These are phyloP conservation scores for Plenodomus tracheiphilus DNA, from an alignment of 2,329 filamentous ascomycete genomes.

Conservation along the genomic window DNA sequence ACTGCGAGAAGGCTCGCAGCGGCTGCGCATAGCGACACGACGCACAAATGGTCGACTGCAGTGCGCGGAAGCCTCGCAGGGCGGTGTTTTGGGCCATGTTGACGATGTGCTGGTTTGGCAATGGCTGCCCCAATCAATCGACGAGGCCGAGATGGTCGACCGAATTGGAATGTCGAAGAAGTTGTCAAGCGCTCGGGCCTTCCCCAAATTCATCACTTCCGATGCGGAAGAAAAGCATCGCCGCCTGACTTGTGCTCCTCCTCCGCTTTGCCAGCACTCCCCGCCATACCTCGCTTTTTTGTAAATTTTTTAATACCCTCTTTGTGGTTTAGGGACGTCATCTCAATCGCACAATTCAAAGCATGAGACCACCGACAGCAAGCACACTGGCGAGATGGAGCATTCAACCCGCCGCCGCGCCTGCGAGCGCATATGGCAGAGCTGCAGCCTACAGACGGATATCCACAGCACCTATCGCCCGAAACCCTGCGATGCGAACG, in stretches of 20 bases:
- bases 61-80: slow-evolving; percentile 33
- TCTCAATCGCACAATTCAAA: slow-evolving; percentile 20
- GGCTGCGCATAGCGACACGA: slow-evolving; percentile 41
- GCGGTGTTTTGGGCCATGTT: slow-evolving; percentile 32
- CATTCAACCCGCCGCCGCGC: slow-evolving; percentile 41
- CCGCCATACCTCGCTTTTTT: slow-evolving; percentile 10
- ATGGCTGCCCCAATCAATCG: slow-evolving; percentile 17
- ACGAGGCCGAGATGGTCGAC: slow-evolving; percentile 4
- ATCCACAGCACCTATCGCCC: slow-evolving; percentile 33
- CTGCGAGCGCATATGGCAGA: slow-evolving; percentile 48
- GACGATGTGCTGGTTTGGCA: slow-evolving; percentile 8
- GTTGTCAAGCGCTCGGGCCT: slow-evolving; percentile 26
- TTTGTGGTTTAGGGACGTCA: neutral
- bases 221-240: slow-evolving; percentile 28
- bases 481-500: slow-evolving; percentile 28
- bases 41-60: slow-evolving; percentile 42
- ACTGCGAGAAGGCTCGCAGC: slow-evolving; percentile 41
- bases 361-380: slow-evolving; percentile 51
- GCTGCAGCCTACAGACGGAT: slow-evolving; percentile 54
- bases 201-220: slow-evolving; percentile 6
- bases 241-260: slow-evolving; percentile 23
- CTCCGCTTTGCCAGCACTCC: slow-evolving; percentile 27
- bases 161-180: slow-evolving; percentile 23
- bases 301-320: neutral
- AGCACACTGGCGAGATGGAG: slow-evolving; percentile 47